A percentile compares a stretch with the other conserved stretches of the same genome.
phyloP scores from a whole-genome alignment of 345 rosid genomes.

The Microcos paniculata region DNA sequence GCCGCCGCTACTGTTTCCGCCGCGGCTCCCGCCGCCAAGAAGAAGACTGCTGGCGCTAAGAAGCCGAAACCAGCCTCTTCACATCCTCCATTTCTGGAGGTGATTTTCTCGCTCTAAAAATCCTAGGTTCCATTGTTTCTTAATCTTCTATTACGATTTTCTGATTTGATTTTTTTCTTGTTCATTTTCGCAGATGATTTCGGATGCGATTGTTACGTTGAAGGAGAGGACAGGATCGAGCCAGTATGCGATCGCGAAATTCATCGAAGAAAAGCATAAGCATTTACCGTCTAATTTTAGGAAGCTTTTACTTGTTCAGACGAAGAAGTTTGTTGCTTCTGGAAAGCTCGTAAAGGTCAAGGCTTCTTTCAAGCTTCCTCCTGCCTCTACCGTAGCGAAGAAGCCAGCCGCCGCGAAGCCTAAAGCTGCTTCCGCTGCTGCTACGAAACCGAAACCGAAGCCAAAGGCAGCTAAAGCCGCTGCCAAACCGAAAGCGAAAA shows the following conservation, averaged over 20 bases:
- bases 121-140: not conserved
- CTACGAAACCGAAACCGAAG: conserved; percentile 26
- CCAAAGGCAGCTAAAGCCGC: conserved; percentile 28
- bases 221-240: conserved; percentile 75
- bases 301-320: conserved; percentile 47
- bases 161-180: not conserved
- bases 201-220: conserved; percentile 49
- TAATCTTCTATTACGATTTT: not conserved
- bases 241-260: conserved; percentile 61
- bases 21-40: conserved; percentile 1
- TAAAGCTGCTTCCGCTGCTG: not conserved
- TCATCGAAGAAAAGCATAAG: conserved; percentile 58
- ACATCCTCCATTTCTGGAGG: conserved; percentile 61
- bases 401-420: conserved; percentile 29
- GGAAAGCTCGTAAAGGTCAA: conserved; percentile 64
- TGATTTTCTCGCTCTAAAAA: not conserved
- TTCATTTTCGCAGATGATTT: conserved; percentile 45
- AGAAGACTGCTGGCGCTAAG: conserved; percentile 34
- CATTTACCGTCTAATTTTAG: conserved; percentile 45
- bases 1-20: not conserved
- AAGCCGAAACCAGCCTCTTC: conserved; percentile 28
- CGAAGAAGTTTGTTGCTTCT: conserved; percentile 51
- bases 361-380: conserved; percentile 54
- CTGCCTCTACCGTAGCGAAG: conserved; percentile 14
- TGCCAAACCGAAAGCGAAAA: conserved; percentile 32